Base-by-base conservation (phyloP, 345 rosid species). In the Rhodamnia rubescens region DNA sequence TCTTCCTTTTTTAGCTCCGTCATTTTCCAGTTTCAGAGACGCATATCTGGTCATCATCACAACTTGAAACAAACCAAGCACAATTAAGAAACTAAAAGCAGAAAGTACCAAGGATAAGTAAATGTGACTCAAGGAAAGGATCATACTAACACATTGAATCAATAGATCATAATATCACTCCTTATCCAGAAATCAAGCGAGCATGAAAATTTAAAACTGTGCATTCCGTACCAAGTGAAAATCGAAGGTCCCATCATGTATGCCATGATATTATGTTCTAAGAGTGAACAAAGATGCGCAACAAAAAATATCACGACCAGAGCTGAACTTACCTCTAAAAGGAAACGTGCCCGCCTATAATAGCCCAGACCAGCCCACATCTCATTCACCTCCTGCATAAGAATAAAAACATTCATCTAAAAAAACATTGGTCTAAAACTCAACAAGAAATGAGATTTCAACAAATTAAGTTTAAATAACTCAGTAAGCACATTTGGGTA, bases 351-450 rank as follows among this genome's bases (percentile, higher is more conserved):
- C 47, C 98, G 91, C 88, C 99, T 91, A 82, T 97, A 97, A 89
- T 97, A 97, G 15, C 98, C 98, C 85, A 97, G 87, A 74, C 99
- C 98, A 47, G 99, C 99, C 98, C 98, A 97, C 95, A 97, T 93
- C 87, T 97, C 96, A 85, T 97, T 97, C 86, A 95, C 98, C 90
- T 97, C 98, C 98, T 97, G 93, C 90, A 89, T 20, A n/a, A 42
- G 56, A n/a, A 27, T 44, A 64, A 78, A 40, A 86, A 54, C 22
- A 27, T 55, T 47, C 49, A 51, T 57, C 40, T 32, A n/a, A n/a
- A n/a, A n/a, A 40, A 86, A 54, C 22, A 27, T 55, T 47, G 32
- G 36, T 57, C 40, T 32, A 16, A 32, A 47, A 47, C 53, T 44
- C 36, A 27, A 81, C 54, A 51, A 6, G 47, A 81, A 27, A 49